phyloP scores from a whole-genome alignment of 1,139 yeast genomes.

The Blastobotrys aristatus region DNA sequence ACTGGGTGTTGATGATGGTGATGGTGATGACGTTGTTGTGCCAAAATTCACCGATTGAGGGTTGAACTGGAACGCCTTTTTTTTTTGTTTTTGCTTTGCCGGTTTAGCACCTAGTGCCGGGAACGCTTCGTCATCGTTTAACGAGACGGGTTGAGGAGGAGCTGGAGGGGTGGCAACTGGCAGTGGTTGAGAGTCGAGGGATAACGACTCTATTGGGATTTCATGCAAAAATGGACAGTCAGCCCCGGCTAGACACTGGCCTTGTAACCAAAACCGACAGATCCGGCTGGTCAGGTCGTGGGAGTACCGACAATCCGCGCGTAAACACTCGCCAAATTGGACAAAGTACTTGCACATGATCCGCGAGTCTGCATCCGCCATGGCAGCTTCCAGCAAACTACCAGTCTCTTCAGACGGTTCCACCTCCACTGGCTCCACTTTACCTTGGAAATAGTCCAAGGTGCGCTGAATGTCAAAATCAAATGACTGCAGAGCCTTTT shows the following conservation, averaged over 20 bases:
- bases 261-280: constrained; percentile 43
- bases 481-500: constrained; percentile 30
- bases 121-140: constrained; percentile 25
- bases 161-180: constrained; percentile 4
- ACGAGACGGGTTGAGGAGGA: constrained; percentile 16
- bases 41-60: constrained; percentile 3
- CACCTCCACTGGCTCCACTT: neutral
- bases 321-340: constrained; percentile 38
- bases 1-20: neutral
- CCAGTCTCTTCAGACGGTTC: neutral
- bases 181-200: neutral
- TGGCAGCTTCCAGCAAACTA: neutral
- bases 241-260: constrained; percentile 40
- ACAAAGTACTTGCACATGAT: constrained; percentile 38
- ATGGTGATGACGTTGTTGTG: constrained; percentile 2
- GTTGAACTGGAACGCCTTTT: constrained; percentile 11
- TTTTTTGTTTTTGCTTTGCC: constrained; percentile 9
- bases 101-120: constrained; percentile 27
- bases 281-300: constrained; percentile 40
- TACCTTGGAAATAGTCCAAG: neutral
- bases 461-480: constrained; percentile 32
- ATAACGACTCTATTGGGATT: constrained; percentile 25
- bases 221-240: constrained; percentile 39
- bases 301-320: constrained; percentile 42
- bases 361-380: constrained; percentile 23